Base-by-base conservation (phyloP, 2,329 filamentous ascomycete species). In the Bipolaris sorokiniana region DNA sequence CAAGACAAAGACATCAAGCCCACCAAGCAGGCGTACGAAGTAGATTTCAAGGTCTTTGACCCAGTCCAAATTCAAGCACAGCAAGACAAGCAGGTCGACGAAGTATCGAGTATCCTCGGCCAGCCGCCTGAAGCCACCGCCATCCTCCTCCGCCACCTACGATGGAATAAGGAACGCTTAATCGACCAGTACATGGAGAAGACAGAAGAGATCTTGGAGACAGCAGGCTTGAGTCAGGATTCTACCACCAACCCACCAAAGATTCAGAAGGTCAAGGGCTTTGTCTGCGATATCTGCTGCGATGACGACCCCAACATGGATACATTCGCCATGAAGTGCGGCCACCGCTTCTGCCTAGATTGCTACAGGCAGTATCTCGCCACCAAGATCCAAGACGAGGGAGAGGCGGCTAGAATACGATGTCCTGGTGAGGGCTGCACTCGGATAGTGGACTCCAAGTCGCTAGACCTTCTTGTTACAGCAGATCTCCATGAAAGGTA, bases 121-220 rank as follows among this genome's bases (percentile, higher is more conserved):
- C 88, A 97, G 73, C 88, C 90, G 15, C 90, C 91, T 68, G 95
- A 98, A 77, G 91, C 95, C 62, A 88, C 91, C 0, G 94, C 93
- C 22, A 97, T 99, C 51, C 82, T 99, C 38, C 82, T 99, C 58
- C 89, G 95, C 45, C 86, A 95, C 77, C 91, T 91, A 67, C 86
- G 92, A 71, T 99, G 95, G 95, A 98, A 98, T 77, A 95, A 97
- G 76, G 95, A 99, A 75, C 88, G 91, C 37, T 77, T 99, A 65
- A 93, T 98, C 55, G 95, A 99, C 71, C 88, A 92, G 63, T 98
- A 98, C 77, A 97, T 99, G 93, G 94, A 99, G 63, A 86, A 86
- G 48, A 88, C 90, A 3, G 87, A 90, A 57, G 86, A 89, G 70
- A 86, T 95, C 2, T 80, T 98, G 33, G 92, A 97, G 69, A 88